Conservation (phyloP, 2,329 filamentous ascomycete species). For the Fonsecaea pedrosoi region DNA sequence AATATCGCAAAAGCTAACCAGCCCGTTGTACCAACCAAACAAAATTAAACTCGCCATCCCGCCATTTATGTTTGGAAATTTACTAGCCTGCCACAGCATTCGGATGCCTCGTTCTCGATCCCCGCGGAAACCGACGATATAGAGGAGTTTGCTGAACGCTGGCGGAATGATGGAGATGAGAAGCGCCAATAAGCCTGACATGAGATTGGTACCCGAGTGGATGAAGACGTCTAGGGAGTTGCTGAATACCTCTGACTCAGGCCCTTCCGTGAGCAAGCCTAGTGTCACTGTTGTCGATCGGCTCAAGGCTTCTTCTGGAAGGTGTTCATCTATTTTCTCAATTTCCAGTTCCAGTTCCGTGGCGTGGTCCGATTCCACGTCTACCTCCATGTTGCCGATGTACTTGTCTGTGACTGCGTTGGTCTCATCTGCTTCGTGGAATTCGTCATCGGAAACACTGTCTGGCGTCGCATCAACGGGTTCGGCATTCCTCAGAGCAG, state of each 20-base stretch:
- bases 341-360: slow-evolving; percentile 35
- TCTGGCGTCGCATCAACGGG: slow-evolving; percentile 17
- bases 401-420: slow-evolving; percentile 57
- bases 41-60: slow-evolving; percentile 80
- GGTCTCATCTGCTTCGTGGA: slow-evolving; percentile 62
- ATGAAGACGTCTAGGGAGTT: slow-evolving; percentile 85
- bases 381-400: slow-evolving; percentile 53
- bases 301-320: slow-evolving; percentile 27
- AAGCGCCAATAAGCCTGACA: slow-evolving; percentile 83
- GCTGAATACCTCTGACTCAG: slow-evolving; percentile 69
- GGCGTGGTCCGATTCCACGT: slow-evolving; percentile 40
- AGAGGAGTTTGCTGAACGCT: slow-evolving; percentile 82
- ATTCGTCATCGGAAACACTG: slow-evolving; percentile 57
- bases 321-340: slow-evolving; percentile 32
- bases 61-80: slow-evolving; percentile 88
- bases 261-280: slow-evolving; percentile 54
- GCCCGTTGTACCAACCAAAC: slow-evolving; percentile 85
- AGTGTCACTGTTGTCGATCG: slow-evolving; percentile 29
- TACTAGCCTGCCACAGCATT: slow-evolving; percentile 89
- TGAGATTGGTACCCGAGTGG: slow-evolving; percentile 86
- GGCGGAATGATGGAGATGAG: slow-evolving; percentile 94
- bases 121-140: slow-evolving; percentile 88
- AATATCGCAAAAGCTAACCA: slow-evolving; percentile 88
- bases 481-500: slow-evolving; percentile 33
- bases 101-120: slow-evolving; percentile 81